Evolutionary conservation across 257 asterid genomes (phyloP).

Genomic region (Fraxinus pennsylvanica): DNA sequence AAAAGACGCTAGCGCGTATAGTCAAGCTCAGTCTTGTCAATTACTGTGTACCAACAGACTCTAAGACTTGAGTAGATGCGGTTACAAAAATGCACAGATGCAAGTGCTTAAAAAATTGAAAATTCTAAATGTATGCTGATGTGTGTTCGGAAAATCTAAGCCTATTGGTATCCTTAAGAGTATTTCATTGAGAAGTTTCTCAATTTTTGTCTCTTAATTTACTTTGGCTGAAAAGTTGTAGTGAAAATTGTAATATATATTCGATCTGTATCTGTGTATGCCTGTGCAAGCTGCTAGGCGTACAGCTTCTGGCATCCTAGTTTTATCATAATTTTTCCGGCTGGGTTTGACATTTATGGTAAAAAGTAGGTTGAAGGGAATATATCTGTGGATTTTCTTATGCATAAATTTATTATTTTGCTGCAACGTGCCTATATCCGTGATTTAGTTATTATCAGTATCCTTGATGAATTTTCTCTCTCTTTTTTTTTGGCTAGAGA

Average conservation of each 20-base stretch:
- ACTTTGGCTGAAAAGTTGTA: neutral
- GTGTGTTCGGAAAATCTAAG: neutral
- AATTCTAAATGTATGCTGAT: neutral
- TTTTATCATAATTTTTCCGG: neutral
- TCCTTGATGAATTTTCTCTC: neutral
- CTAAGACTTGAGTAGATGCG: too few relatives aligned
- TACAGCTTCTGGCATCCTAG: neutral
- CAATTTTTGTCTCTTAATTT: neutral
- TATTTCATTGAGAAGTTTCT: neutral
- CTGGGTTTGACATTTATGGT: neutral
- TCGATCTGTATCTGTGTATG: neutral
- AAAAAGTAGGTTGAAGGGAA: conserved; percentile 15
- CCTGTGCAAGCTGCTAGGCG: neutral
- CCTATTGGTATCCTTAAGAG: neutral
- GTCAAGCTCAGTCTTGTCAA: neutral
- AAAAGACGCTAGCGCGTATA: neutral
- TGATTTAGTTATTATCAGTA: neutral
- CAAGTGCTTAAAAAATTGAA: too few relatives aligned
- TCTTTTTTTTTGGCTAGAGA: neutral
- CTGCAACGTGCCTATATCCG: neutral
- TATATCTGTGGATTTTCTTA: neutral
- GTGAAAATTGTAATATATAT: neutral
- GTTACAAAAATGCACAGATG: too few relatives aligned
- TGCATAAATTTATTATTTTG: neutral
- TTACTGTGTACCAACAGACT: neutral